phyloP scores from a whole-genome alignment of 441 rosid species.

The Breynia disticha region DNA sequence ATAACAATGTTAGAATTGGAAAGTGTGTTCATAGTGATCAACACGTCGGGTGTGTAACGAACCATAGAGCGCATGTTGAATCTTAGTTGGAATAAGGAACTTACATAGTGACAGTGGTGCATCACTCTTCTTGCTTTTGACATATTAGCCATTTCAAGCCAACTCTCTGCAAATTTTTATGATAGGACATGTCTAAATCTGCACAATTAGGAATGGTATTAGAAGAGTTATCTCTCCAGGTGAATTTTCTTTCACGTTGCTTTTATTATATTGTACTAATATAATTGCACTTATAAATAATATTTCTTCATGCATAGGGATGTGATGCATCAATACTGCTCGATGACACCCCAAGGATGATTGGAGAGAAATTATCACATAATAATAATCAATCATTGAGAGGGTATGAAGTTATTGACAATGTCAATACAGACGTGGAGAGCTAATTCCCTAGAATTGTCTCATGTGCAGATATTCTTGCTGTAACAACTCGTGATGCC shows the following conservation, averaged over 20 bases:
- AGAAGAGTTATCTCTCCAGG: neutral
- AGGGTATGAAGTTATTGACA: constrained; percentile 46
- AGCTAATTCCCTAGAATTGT: constrained; percentile 30
- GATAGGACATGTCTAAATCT: neutral
- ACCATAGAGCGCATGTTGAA: too few species aligned
- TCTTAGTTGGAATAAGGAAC: too few species aligned
- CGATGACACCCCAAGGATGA: constrained; percentile 25
- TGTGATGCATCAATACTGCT: constrained; percentile 50
- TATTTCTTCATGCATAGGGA: constrained; percentile 21
- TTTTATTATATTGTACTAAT: too few species aligned
- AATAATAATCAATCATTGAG: constrained; percentile 24
- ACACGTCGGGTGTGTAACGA: too few species aligned
- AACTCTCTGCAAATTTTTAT: constrained; percentile 2
- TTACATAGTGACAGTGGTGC: too few species aligned
- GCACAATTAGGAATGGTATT: neutral
- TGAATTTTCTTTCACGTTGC: neutral
- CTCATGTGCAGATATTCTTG: constrained; percentile 52
- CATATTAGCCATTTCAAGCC: constrained; percentile 10
- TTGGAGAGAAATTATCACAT: constrained; percentile 26
- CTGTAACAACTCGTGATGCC: constrained; percentile 45
- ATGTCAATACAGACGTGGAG: constrained; percentile 32
- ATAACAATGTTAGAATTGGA: too few species aligned
- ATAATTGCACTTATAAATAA: too few species aligned
- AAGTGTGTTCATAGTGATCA: too few species aligned
- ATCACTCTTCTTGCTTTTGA: constrained; percentile 2